These are phyloP conservation scores for Kluyveromyces marxianus DNA, from an alignment of 1,139 yeast genomes.

Conservation along the genomic window DNA sequence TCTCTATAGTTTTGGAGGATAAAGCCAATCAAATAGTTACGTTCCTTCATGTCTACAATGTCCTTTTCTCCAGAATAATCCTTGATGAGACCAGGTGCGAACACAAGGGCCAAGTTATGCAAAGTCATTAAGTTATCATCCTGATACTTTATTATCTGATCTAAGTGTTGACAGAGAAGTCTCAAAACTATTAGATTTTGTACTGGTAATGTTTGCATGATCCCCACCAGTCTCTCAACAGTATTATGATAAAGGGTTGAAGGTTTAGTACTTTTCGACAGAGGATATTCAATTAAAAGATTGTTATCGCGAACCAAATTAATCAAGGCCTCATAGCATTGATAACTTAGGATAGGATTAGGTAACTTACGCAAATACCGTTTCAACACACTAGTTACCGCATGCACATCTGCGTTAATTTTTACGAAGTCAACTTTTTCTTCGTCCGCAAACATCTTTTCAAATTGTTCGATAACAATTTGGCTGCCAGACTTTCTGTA, in stretches of 20 bases:
- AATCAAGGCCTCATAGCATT: slow-evolving; percentile 60
- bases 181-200: slow-evolving; percentile 59
- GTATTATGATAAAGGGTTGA: slow-evolving; percentile 12
- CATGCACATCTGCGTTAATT: slow-evolving; percentile 62
- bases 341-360: slow-evolving; percentile 71
- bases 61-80: slow-evolving; percentile 79
- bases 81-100: slow-evolving; percentile 89
- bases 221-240: slow-evolving; percentile 31
- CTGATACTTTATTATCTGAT: slow-evolving; percentile 43
- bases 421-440: slow-evolving; percentile 29
- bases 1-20: slow-evolving; percentile 45
- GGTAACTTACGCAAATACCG: slow-evolving; percentile 80
- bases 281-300: slow-evolving; percentile 12
- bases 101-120: slow-evolving; percentile 81
- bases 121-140: slow-evolving; percentile 65
- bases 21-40: slow-evolving; percentile 75
- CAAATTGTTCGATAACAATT: slow-evolving; percentile 35
- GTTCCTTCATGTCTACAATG: slow-evolving; percentile 74
- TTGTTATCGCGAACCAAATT: slow-evolving; percentile 35
- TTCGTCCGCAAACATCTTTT: slow-evolving; percentile 29
- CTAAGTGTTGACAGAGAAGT: slow-evolving; percentile 56
- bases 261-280: slow-evolving; percentile 7
- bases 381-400: slow-evolving; percentile 79
- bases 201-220: slow-evolving; percentile 47
- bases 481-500: slow-evolving; percentile 89